phyloP scores from a whole-genome alignment of 2,329 filamentous ascomycete genomes.

The Coniochaeta ligniaria region DNA sequence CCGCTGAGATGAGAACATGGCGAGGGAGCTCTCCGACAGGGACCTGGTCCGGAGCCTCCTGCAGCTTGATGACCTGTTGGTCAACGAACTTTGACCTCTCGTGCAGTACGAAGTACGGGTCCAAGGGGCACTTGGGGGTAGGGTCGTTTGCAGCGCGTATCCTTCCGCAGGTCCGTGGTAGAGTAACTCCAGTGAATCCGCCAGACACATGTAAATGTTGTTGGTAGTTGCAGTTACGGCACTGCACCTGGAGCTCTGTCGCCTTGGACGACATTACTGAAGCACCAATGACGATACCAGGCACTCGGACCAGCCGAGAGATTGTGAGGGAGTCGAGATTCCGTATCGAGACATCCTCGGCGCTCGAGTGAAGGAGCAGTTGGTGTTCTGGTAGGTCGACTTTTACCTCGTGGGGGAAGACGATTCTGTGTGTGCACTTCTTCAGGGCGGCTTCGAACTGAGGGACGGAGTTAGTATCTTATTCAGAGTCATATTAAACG shows the following conservation, averaged over 20 bases:
- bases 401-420: constrained; percentile 68
- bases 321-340: constrained; percentile 91
- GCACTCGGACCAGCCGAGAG: constrained; percentile 89
- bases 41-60: constrained; percentile 95
- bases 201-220: constrained; percentile 67
- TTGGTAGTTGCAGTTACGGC: constrained; percentile 73
- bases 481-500: constrained; percentile 4
- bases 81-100: constrained; percentile 94
- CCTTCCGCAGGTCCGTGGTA: constrained; percentile 72
- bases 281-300: constrained; percentile 94
- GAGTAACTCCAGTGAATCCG: constrained; percentile 79
- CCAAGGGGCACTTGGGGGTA: constrained; percentile 74
- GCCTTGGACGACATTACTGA: constrained; percentile 96
- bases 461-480: background rate
- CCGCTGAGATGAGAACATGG: constrained; percentile 93
- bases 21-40: constrained; percentile 92
- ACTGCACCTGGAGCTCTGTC: constrained; percentile 78
- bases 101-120: constrained; percentile 93
- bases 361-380: constrained; percentile 86
- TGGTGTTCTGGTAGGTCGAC: constrained; percentile 81
- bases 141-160: constrained; percentile 57
- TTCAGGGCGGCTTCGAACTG: constrained; percentile 89
- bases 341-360: constrained; percentile 85
- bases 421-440: constrained; percentile 86
- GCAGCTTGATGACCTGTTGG: constrained; percentile 95